Base-by-base conservation (phyloP, 148 eudicot genomes). In the Rhododendron henanense region DNA sequence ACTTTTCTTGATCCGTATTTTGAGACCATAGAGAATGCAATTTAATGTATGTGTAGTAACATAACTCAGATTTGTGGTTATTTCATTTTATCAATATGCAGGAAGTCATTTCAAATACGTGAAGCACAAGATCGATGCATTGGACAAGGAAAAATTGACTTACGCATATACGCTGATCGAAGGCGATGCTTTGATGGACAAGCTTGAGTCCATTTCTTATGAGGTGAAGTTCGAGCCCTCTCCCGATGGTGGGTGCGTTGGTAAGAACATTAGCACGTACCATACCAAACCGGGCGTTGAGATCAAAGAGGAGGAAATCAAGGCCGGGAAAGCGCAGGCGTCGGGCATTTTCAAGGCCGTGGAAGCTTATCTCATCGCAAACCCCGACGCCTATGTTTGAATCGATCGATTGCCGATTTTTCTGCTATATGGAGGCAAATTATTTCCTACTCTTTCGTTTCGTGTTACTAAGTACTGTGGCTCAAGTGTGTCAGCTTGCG, bases 271-370 rank as follows among this genome's bases (percentile, higher is more conserved):
- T 14, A 78, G 81, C 74, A 76, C 61, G 16, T 85, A 85, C 86
- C 71, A 78, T 57, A 4, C 82, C 33, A 85, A 84, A 31, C 85
- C 69, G 0, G 86, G 82, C 14, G 41, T 85, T n/a, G 82, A 77
- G 86, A 76, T 85, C 81, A 59, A 77, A 19, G 86, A 85, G 73
- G 86, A 85, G 73, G 74, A 85, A 14, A 59, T 85, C 82, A 85
- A 78, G 75, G 73, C 81, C 25, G 81, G 81, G 21, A 78, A 85
- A 21, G 86, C 61, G 10, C 41, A 76, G 74, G 85, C 85, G 3
- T 37, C 85, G 16, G 85, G 61, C 15, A 39, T 84, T 15, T 48
- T 84, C 65, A 84, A 84, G 85, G 85, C 85, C 33, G 85, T 84
- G 45, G 84, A 82, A 61, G 84, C 74, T 16, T 82, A 82, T 33